Base-by-base conservation (phyloP, 208 protist genomes). In the Crithidia acanthocephali region DNA sequence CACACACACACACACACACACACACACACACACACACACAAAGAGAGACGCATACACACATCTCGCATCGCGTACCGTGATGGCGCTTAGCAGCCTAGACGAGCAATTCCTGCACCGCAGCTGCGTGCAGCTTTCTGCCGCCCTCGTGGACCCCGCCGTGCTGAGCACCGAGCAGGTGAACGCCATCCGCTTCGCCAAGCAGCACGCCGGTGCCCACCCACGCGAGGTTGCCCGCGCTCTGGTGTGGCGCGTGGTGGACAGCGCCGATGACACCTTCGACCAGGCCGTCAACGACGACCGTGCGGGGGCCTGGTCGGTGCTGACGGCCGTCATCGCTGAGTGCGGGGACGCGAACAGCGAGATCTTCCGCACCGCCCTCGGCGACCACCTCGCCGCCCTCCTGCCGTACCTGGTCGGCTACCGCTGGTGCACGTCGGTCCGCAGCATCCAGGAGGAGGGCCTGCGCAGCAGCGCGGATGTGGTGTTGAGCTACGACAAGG, bases 161-260 rank as follows among this genome's bases (percentile, higher is more conserved):
- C 60, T 91, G 27, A 80, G 68, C 42, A 82, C 81, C 25, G 88
- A 93, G 78, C 72, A 69, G 50, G 75, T 79, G 16, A 81, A 94
- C 74, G 78, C 83, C 22, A 57, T 94, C 16, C 76, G 76, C 61
- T 94, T 94, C 60, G 79, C 86, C 0, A 82, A 74, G n/a, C 70
- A 77, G 35, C 91, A 96, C 67, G 88, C 88, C n/a, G 75, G 70
- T 2, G 33, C 48, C 22, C 65, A 91, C 71, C 76, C 88, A 1
- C 64, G 69, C n/a, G 88, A 96, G 58, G 47, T 96, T 18, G 84
- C 91, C 13, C 86, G 83, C 16, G 88, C 91, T 2, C 79, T 96
- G 3, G 79, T 91, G 0, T 96, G 88, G 88, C 88, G 91, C 32
- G 80, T 96, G 8, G 86, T 90, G 27, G 91, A 96, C 74, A 90